Base-by-base conservation (phyloP, 2,329 filamentous ascomycete genomes). In the Aspergillus aculeatinus region DNA sequence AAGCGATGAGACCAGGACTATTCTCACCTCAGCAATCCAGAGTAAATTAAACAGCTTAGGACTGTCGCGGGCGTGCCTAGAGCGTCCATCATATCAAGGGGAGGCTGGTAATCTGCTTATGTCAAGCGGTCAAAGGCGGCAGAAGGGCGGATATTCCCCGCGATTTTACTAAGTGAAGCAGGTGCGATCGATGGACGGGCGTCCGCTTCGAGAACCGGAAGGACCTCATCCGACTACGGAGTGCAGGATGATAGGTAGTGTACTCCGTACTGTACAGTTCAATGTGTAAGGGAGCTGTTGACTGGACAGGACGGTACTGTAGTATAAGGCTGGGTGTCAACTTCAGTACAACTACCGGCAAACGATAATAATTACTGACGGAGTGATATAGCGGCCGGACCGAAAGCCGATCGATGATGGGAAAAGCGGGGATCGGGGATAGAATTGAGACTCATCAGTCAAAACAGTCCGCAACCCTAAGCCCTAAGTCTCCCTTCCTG, bases 401-500 rank as follows among this genome's bases (percentile, higher is more conserved):
- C 12, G 14, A 27, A 53, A 21, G 57, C 52, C 39, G 42, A 53
- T 48, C 29, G 50, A 48, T 48, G 39, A 9, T 29, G 27, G 27
- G 7, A n/a, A 52, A 44, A 44, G 39, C 39, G 39, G 39, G 39
- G 39, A 9, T 19, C 49, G 51, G 47, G 57, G 55, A 63, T 50
- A n/a, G n/a, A 27, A 47, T 51, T 51, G 29, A 42, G 57, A 55
- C 33, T 29, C 27, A 27, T 29, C 27, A 29, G 7, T 9, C 27
- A 29, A 29, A 29, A 2, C 27, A 29, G 7, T 29, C 27, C 27
- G 7, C 7, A 63, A 50, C 63, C 63, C 69, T 71, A 69, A 66
- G 58, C 69, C 67, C 64, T 65, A 69, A 64, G 21, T 58, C 31
- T 47, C 48, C 58, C 48, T 35, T 57, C 55, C 42, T 61, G 57